A percentile compares a stretch with the other conserved stretches of the same genome.
These are phyloP conservation scores for Psophocarpus tetragonolobus DNA, from an alignment of 306 rosid species.

Conservation along the genomic window DNA sequence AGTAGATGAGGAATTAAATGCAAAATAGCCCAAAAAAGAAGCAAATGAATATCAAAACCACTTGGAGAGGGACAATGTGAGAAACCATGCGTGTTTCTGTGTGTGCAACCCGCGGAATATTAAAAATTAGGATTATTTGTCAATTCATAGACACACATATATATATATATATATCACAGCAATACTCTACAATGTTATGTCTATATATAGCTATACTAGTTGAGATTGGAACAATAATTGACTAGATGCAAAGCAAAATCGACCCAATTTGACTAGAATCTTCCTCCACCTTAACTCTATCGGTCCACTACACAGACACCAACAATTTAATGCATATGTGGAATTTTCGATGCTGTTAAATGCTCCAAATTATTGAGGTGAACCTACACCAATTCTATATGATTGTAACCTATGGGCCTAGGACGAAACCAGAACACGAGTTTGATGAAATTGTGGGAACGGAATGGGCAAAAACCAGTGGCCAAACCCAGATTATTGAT, in stretches of 20 bases:
- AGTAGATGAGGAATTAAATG: not conserved
- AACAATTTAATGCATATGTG: not conserved
- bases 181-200: not conserved
- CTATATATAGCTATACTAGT: not conserved
- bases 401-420: conserved; percentile 29
- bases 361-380: conserved; percentile 9
- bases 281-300: not conserved
- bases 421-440: conserved; percentile 27
- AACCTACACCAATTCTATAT: conserved; percentile 18
- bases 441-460: conserved; percentile 8
- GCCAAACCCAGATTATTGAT: not conserved
- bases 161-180: not conserved
- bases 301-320: not conserved
- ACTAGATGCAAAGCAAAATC: conserved; percentile 39
- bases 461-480: not conserved
- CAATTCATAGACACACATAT: too few relatives aligned
- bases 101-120: not conserved
- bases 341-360: not conserved
- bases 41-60: conserved; percentile 6
- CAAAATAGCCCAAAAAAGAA: not conserved
- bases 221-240: conserved; percentile 21
- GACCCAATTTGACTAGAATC: conserved; percentile 24
- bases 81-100: not conserved
- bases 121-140: not conserved
- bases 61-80: not conserved